Evolutionary conservation across 352 stramenopile genomes (phyloP).

Genomic region (Pythium guiyangense): DNA sequence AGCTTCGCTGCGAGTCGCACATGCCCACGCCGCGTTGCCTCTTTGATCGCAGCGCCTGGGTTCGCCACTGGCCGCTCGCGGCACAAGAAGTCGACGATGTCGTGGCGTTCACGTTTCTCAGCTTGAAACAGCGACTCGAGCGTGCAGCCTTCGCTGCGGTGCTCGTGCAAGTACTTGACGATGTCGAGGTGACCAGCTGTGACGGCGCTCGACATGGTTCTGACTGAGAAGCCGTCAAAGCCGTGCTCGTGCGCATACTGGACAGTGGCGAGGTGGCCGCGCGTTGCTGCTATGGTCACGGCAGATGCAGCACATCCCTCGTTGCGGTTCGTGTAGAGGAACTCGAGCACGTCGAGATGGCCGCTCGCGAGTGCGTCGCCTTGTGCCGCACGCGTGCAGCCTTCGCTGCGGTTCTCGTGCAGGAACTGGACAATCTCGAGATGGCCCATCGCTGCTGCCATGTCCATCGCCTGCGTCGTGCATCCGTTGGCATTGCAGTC

Average conservation of each 20-base stretch:
- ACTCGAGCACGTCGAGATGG: too few species aligned
- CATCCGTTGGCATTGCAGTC: too few species aligned
- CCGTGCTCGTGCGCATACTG: background rate
- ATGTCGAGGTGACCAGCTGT: too few species aligned
- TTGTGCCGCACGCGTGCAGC: too few species aligned
- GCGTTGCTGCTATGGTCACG: background rate
- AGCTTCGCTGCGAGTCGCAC: background rate
- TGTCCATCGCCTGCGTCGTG: too few species aligned
- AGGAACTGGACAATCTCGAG: too few species aligned
- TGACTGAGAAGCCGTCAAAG: background rate
- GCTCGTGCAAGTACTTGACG: background rate
- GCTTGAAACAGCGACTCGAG: background rate
- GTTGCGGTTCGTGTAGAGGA: too few species aligned
- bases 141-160: background rate
- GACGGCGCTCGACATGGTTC: background rate
- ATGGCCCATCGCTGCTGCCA: too few species aligned
- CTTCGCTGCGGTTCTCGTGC: too few species aligned
- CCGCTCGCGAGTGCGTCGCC: too few species aligned
- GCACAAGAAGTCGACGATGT: background rate
- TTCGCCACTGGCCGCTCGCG: background rate
- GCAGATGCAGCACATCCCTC: background rate
- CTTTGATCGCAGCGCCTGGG: background rate
- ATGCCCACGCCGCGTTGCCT: background rate
- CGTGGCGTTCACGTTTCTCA: background rate
- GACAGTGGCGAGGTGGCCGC: background rate